phyloP scores from a whole-genome alignment of 805 yeast genomes.

The Ogataea angusta region DNA sequence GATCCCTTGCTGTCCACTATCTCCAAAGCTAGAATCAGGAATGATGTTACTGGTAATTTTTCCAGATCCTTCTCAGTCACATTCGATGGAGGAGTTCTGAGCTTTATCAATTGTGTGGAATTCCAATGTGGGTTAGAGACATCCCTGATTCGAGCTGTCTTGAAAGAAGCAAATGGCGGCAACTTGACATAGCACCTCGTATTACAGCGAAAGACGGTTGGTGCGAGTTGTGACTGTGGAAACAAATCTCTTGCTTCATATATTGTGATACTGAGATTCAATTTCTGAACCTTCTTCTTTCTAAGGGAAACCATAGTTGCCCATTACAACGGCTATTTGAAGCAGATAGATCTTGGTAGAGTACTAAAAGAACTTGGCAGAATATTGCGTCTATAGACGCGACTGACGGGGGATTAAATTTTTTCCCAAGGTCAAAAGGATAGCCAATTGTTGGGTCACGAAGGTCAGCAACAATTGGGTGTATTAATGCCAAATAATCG shows the following conservation, averaged over 20 bases:
- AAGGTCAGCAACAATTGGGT: neutral
- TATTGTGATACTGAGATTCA: slow-evolving; percentile 17
- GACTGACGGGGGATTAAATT: slow-evolving; percentile 3
- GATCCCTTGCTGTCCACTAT: slow-evolving; percentile 23
- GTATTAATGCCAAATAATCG: neutral
- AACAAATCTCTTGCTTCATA: slow-evolving; percentile 20
- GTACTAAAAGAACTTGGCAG: neutral
- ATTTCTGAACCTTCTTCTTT: slow-evolving; percentile 4
- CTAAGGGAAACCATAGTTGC: slow-evolving; percentile 12
- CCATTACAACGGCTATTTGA: neutral
- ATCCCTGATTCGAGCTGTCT: slow-evolving; percentile 16
- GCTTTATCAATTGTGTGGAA: slow-evolving; percentile 12
- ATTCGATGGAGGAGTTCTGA: slow-evolving; percentile 18
- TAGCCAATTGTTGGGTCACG: slow-evolving; percentile 6
- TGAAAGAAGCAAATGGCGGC: slow-evolving; percentile 14
- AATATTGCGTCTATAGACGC: slow-evolving; percentile 6
- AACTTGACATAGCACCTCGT: slow-evolving; percentile 21
- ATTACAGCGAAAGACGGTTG: slow-evolving; percentile 13
- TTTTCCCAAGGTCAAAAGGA: slow-evolving; percentile 3
- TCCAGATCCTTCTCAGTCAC: slow-evolving; percentile 2
- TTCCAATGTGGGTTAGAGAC: slow-evolving; percentile 21
- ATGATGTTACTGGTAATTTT: slow-evolving; percentile 13
- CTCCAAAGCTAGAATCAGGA: slow-evolving; percentile 13
- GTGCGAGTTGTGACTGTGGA: slow-evolving; percentile 1
- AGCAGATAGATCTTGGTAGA: neutral